Evolutionary conservation across 2,329 filamentous ascomycete species (phyloP), one percentile per base, ranked within the genome.

Genomic region (Escovopsis sp.): DNA sequence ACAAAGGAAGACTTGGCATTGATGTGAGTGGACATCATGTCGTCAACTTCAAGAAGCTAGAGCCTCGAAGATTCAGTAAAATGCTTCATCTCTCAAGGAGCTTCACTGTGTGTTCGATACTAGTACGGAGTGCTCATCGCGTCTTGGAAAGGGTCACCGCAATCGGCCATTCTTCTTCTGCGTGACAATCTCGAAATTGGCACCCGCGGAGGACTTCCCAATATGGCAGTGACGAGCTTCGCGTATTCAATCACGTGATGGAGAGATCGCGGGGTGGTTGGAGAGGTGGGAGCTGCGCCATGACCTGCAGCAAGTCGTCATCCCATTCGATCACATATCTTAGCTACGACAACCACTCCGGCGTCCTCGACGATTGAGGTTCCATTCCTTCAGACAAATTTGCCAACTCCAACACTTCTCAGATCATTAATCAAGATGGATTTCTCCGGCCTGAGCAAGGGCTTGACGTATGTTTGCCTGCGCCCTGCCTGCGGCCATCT

Each of bases 371-470:
- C 34, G 19, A 18, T 36, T 15, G 34, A 36, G 34, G 12, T 18
- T 36, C n/a, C 34, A 36, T 36, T 12, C 19, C 34, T 18, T 36
- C 19, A 6, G 12, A 10, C 34, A 36, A 3, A 36, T 36, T 23
- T 23, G 23, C 23, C 23, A 23, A 23, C 23, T 23, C 23, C 23
- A 23, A 4, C 23, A 23, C 18, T 37, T 12, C 18, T 23, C 35
- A 12, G 9, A 19, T 37, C 18, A 12, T 15, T 23, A 7, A 2
- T 19, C 53, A 60, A 49, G 45, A 76, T 75, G 72, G 72, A 77
- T 53, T 76, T 77, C 65, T 74, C 73, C 58, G 72, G 65, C 51
- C 63, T 77, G 45, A 67, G 72, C 56, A 75, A 71, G 57, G 69
- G 65, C 57, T 57, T 77, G 55, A 70, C 65, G 73, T 76, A 63